Evolutionary conservation across 2,329 filamentous ascomycete species (phyloP).

Genomic region (Graphilbum sp.): DNA sequence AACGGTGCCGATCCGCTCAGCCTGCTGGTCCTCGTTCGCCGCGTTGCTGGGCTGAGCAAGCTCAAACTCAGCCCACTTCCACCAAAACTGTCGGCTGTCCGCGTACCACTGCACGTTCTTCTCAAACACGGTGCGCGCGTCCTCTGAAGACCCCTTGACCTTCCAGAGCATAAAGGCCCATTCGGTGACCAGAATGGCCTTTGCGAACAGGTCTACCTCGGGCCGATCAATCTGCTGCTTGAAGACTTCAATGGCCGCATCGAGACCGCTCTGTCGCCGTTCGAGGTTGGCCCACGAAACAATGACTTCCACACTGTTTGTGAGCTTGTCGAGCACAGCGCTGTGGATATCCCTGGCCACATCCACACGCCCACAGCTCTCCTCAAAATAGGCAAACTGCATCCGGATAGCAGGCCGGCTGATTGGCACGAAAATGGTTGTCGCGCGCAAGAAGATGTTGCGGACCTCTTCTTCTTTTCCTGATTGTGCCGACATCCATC

Average conservation of each 20-base stretch:
- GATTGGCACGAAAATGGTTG: conserved; percentile 73
- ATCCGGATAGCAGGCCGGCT: conserved; percentile 69
- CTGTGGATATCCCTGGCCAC: conserved; percentile 74
- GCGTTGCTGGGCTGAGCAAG: conserved; percentile 59
- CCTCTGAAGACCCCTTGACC: conserved; percentile 61
- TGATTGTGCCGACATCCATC: conserved; percentile 76
- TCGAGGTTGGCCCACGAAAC: conserved; percentile 75
- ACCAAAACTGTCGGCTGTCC: conserved; percentile 81
- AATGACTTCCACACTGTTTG: conserved; percentile 75
- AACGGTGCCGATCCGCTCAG: conserved; percentile 63
- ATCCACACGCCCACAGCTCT: conserved; percentile 60
- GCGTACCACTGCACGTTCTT: conserved; percentile 72
- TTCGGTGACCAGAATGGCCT: conserved; percentile 73
- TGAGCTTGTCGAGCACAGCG: conserved; percentile 58
- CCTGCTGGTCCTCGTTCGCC: conserved; percentile 47
- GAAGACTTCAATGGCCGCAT: conserved; percentile 71
- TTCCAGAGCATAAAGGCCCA: conserved; percentile 84
- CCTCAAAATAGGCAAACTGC: conserved; percentile 90
- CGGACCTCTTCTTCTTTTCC: conserved; percentile 79
- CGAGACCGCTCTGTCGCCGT: conserved; percentile 66
- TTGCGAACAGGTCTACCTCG: conserved; percentile 58
- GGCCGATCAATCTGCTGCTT: conserved; percentile 64
- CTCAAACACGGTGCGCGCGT: conserved; percentile 69
- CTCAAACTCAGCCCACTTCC: conserved; percentile 78
- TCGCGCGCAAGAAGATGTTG: conserved; percentile 79